Conservation (phyloP, 2,329 filamentous ascomycete genomes). For the Cordyceps militaris region DNA sequence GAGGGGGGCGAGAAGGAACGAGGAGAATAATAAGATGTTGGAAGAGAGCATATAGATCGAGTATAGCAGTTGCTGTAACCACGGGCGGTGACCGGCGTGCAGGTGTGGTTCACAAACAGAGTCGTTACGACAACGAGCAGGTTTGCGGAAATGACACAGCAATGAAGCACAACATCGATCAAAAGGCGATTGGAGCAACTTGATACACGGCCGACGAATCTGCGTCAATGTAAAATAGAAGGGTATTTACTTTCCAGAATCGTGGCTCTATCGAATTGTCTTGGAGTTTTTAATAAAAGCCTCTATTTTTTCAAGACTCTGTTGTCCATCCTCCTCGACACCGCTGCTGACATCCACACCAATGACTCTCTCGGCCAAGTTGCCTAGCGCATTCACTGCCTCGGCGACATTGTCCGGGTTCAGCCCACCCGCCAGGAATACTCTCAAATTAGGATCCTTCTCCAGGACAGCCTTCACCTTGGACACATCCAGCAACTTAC, state of each 20-base stretch:
- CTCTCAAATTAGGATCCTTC: constrained; percentile 60
- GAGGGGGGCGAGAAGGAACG: background rate
- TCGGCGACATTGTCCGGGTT: constrained; percentile 69
- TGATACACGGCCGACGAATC: no score
- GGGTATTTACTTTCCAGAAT: background rate
- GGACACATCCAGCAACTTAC: constrained; percentile 65
- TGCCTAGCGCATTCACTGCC: constrained; percentile 56
- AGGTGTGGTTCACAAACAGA: background rate
- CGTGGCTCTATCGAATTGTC: constrained; percentile 36
- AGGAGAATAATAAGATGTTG: background rate
- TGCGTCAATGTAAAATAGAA: no score
- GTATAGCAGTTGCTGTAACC: background rate
- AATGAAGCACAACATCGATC: background rate
- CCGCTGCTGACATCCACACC: constrained; percentile 93
- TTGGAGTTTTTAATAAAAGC: constrained; percentile 75
- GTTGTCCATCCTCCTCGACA: constrained; percentile 75
- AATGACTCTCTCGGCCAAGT: constrained; percentile 55
- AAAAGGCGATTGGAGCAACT: no score
- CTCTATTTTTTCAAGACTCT: constrained; percentile 73
- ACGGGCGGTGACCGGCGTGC: background rate
- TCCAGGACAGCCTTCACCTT: constrained; percentile 61
- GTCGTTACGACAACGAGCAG: background rate
- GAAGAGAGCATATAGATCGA: background rate
- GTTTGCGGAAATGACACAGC: no score
- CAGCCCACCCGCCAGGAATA: constrained; percentile 81